Conservation (phyloP, 1,139 yeast genomes). For the Magnusiomyces fungicola region DNA sequence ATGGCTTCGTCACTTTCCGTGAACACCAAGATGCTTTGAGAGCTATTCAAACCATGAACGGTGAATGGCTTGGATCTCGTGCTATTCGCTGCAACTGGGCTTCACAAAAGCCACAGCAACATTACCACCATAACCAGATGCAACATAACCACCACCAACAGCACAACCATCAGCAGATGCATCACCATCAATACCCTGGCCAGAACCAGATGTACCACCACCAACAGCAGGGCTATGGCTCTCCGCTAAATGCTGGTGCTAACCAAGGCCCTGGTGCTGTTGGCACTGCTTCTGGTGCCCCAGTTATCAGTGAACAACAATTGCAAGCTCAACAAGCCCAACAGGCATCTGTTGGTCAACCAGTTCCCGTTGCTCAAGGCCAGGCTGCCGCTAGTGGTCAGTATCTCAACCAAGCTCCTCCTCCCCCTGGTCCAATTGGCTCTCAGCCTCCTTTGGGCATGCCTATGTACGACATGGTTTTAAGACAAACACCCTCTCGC, state of each 20-base stretch:
- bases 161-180: constrained; percentile 3
- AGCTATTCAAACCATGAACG: constrained; percentile 71
- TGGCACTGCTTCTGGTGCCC: not conserved
- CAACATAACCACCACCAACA: constrained; percentile 1
- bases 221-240: constrained; percentile 5
- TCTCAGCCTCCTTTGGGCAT: not conserved
- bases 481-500: constrained; percentile 47
- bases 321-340: constrained; percentile 10
- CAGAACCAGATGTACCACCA: constrained; percentile 3
- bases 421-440: constrained; percentile 1
- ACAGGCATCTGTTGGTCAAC: not conserved
- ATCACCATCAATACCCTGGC: not conserved
- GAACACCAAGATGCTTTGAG: constrained; percentile 62
- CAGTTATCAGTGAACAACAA: constrained; percentile 12
- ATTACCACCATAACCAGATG: constrained; percentile 7
- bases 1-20: constrained; percentile 82
- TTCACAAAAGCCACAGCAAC: constrained; percentile 44
- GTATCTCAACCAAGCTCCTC: not conserved
- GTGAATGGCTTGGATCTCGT: constrained; percentile 64
- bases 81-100: constrained; percentile 88
- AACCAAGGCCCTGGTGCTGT: not conserved
- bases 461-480: constrained; percentile 20
- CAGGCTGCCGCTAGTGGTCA: not conserved
- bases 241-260: not conserved
- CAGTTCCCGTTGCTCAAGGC: not conserved